phyloP scores from a whole-genome alignment of 805 yeast species.

The Zygoascus flipseniorum region DNA sequence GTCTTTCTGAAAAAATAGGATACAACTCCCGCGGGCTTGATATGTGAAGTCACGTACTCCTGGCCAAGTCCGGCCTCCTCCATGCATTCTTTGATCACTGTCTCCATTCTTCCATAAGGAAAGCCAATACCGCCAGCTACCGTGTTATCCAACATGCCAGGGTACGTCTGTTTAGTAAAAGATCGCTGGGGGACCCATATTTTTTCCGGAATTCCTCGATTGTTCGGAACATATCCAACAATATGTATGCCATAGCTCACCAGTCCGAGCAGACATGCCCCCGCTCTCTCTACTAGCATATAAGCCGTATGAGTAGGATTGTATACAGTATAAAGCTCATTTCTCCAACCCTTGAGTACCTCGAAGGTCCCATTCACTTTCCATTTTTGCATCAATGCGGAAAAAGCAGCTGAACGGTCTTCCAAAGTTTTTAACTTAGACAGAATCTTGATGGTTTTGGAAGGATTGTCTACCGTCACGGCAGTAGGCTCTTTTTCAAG shows the following conservation, averaged over 20 bases:
- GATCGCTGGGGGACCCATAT: constrained; percentile 84
- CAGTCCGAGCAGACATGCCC: constrained; percentile 74
- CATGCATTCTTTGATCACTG: constrained; percentile 73
- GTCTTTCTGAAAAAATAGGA: constrained; percentile 41
- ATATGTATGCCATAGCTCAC: constrained; percentile 87
- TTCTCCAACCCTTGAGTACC: constrained; percentile 55
- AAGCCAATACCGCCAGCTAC: constrained; percentile 92
- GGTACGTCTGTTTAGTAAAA: constrained; percentile 72
- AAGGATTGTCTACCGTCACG: constrained; percentile 21
- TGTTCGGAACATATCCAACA: constrained; percentile 61
- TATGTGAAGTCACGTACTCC: constrained; percentile 38
- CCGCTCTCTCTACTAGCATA: constrained; percentile 67
- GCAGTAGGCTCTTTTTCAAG: constrained; percentile 7
- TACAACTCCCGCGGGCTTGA: constrained; percentile 52
- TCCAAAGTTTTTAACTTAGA: constrained; percentile 31
- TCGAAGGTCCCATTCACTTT: constrained; percentile 16
- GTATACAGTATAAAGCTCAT: constrained; percentile 72
- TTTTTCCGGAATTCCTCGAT: constrained; percentile 33
- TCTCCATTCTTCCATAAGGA: constrained; percentile 67
- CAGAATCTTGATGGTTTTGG: constrained; percentile 25
- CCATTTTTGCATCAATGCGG: constrained; percentile 19
- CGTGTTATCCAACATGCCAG: constrained; percentile 85
- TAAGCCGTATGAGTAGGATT: constrained; percentile 49
- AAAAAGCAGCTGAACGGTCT: constrained; percentile 33
- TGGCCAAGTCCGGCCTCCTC: constrained; percentile 82